These are phyloP conservation scores for Fusarium verticillioides DNA, from an alignment of 2,329 filamentous ascomycete species.

Conservation along the genomic window DNA sequence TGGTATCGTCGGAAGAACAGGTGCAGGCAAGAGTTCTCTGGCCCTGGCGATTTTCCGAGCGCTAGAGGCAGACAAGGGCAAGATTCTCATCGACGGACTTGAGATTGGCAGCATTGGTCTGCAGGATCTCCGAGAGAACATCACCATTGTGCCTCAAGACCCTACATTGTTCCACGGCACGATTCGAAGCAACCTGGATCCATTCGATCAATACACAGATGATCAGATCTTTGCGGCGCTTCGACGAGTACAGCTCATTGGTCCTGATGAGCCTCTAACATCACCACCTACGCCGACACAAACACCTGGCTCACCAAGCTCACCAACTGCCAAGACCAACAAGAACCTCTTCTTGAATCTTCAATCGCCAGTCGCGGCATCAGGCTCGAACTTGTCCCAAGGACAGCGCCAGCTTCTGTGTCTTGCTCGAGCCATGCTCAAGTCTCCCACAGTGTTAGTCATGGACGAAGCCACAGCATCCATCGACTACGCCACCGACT, in stretches of 20 bases:
- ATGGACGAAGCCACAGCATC: slow-evolving; percentile 99
- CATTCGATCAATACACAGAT: slow-evolving; percentile 88
- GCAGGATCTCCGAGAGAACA: slow-evolving; percentile 90
- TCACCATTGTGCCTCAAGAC: slow-evolving; percentile 98
- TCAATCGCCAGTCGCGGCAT: slow-evolving; percentile 84
- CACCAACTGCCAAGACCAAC: slow-evolving; percentile 70
- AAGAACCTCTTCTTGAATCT: slow-evolving; percentile 96
- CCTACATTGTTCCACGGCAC: slow-evolving; percentile 94
- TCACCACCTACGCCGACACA: slow-evolving; percentile 43
- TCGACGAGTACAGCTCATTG: slow-evolving; percentile 88
- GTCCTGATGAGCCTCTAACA: slow-evolving; percentile 61
- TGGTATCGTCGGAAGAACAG: slow-evolving; percentile 94
- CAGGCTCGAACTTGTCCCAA: slow-evolving; percentile 93
- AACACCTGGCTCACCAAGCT: slow-evolving; percentile 38
- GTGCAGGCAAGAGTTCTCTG: slow-evolving; percentile 95
- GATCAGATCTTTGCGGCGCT: slow-evolving; percentile 90
- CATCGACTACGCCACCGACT: slow-evolving; percentile 95
- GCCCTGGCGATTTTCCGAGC: slow-evolving; percentile 93
- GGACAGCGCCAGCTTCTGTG: slow-evolving; percentile 96
- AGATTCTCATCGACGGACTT: slow-evolving; percentile 90
- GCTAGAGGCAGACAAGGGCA: slow-evolving; percentile 88
- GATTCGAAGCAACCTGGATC: slow-evolving; percentile 91
- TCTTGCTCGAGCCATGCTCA: slow-evolving; percentile 90
- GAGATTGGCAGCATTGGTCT: slow-evolving; percentile 91
- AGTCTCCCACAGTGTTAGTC: slow-evolving; percentile 90